phyloP scores from a whole-genome alignment of 768 basidiomycete species.

The Nevesoporus exiguus region DNA sequence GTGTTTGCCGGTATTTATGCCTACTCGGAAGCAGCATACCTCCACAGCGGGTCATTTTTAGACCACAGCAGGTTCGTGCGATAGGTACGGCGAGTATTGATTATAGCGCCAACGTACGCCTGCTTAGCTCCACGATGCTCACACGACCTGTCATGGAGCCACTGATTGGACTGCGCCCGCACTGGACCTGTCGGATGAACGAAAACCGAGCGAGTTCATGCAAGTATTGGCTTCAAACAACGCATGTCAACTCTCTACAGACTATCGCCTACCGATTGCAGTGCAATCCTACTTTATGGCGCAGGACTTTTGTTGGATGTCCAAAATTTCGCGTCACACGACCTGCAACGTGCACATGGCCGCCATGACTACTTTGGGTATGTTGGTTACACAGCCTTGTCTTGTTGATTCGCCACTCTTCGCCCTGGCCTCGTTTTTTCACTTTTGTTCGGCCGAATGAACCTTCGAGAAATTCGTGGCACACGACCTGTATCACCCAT shows the following conservation, averaged over 20 bases:
- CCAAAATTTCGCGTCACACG: conserved; percentile 14
- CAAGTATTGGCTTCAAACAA: not conserved
- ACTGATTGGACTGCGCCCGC: not conserved
- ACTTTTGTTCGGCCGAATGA: not conserved
- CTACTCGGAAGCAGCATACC: not conserved
- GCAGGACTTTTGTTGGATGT: not conserved
- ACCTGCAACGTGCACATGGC: conserved; percentile 4
- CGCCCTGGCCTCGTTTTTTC: not conserved
- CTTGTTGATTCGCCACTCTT: not conserved
- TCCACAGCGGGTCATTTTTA: conserved; percentile 1
- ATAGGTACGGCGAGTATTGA: not conserved
- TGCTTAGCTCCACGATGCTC: conserved; percentile 5
- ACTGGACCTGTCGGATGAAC: not conserved
- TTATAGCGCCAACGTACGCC: not conserved
- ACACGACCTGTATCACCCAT: not conserved
- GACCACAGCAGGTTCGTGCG: not conserved
- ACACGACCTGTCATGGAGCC: conserved; percentile 12
- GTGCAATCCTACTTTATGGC: not conserved
- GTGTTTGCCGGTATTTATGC: conserved; percentile 21
- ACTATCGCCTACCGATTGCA: not conserved
- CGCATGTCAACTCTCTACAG: not conserved
- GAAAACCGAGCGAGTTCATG: not conserved
- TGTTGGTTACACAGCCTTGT: not conserved
- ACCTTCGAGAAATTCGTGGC: not conserved
- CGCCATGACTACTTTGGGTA: not conserved